A percentile compares a stretch with the other conserved stretches of the same genome.
Conservation (phyloP, 768 basidiomycete species). For the Lactarius quietus region DNA sequence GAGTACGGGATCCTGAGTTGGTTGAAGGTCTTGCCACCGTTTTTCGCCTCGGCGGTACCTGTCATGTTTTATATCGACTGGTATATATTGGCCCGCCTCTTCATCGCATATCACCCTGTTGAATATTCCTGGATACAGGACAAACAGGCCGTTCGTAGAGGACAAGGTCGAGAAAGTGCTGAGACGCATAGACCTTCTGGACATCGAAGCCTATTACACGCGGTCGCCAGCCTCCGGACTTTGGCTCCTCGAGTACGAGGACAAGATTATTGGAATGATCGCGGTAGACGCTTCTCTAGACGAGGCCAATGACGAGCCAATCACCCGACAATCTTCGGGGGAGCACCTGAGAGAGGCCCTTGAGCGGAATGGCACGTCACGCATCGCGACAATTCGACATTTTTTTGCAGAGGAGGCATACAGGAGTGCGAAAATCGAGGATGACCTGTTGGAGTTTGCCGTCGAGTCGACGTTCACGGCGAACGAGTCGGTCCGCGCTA, state of each 20-base stretch:
- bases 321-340: slow-evolving; percentile 25
- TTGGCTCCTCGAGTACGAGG: slow-evolving; percentile 62
- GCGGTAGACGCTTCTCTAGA: slow-evolving; percentile 61
- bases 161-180: slow-evolving; percentile 48
- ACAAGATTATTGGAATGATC: slow-evolving; percentile 61
- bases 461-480: slow-evolving; percentile 53
- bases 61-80: slow-evolving; percentile 68
- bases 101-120: background rate
- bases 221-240: slow-evolving; percentile 61
- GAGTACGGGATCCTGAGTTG: slow-evolving; percentile 46
- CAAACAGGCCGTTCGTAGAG: slow-evolving; percentile 69
- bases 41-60: slow-evolving; percentile 60
- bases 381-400: slow-evolving; percentile 65
- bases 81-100: slow-evolving; percentile 38
- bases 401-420: slow-evolving; percentile 69
- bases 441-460: slow-evolving; percentile 63
- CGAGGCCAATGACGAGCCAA: slow-evolving; percentile 33
- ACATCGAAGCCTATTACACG: slow-evolving; percentile 54
- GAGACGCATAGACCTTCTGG: slow-evolving; percentile 50
- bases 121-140: slow-evolving; percentile 39
- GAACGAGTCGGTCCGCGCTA: slow-evolving; percentile 39
- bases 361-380: slow-evolving; percentile 38
- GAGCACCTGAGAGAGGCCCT: slow-evolving; percentile 24
- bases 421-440: slow-evolving; percentile 52
- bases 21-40: slow-evolving; percentile 59